Conservation (phyloP, 1,284 basidiomycete species). For the Sphagnurus paluster region DNA sequence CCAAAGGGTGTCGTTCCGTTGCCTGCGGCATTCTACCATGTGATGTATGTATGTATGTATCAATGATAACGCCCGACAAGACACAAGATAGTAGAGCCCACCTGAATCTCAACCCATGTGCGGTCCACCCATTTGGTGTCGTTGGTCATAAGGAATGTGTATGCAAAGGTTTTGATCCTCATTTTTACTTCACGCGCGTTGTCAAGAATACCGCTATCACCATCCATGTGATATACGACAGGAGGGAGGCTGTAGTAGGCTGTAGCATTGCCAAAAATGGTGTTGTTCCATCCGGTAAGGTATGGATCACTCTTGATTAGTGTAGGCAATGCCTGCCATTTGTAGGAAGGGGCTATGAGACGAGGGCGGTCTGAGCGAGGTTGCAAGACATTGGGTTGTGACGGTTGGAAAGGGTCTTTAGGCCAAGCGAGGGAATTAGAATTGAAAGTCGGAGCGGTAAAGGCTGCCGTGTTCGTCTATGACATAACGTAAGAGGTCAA, state of each 20-base stretch:
- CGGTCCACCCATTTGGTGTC: slow-evolving; percentile 89
- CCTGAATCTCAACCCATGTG: slow-evolving; percentile 81
- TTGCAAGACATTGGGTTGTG: slow-evolving; percentile 54
- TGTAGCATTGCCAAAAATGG: slow-evolving; percentile 90
- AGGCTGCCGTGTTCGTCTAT: slow-evolving; percentile 83
- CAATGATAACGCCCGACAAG: slow-evolving; percentile 5
- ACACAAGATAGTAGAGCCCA: slow-evolving; percentile 29
- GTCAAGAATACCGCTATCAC: slow-evolving; percentile 91
- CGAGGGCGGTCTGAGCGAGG: slow-evolving; percentile 85
- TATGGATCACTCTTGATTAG: slow-evolving; percentile 88
- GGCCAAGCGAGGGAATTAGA: slow-evolving; percentile 68
- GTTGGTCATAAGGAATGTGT: slow-evolving; percentile 89
- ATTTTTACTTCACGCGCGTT: slow-evolving; percentile 88
- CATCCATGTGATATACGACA: slow-evolving; percentile 77
- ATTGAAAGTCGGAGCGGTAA: slow-evolving; percentile 72
- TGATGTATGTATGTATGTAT: background rate
- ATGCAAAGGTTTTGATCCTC: slow-evolving; percentile 91
- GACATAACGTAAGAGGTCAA: background rate
- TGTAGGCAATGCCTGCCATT: slow-evolving; percentile 84
- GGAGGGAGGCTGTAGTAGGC: slow-evolving; percentile 61
- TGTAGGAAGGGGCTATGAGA: slow-evolving; percentile 88
- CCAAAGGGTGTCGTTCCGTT: slow-evolving; percentile 65
- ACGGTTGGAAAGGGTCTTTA: slow-evolving; percentile 68
- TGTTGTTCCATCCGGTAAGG: slow-evolving; percentile 86
- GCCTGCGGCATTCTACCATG: slow-evolving; percentile 64